Percentiles rank a stretch among this genome's conserved stretches.
Conservation (phyloP, 2,329 filamentous ascomycete genomes). For the Podosphaera leucotricha region DNA sequence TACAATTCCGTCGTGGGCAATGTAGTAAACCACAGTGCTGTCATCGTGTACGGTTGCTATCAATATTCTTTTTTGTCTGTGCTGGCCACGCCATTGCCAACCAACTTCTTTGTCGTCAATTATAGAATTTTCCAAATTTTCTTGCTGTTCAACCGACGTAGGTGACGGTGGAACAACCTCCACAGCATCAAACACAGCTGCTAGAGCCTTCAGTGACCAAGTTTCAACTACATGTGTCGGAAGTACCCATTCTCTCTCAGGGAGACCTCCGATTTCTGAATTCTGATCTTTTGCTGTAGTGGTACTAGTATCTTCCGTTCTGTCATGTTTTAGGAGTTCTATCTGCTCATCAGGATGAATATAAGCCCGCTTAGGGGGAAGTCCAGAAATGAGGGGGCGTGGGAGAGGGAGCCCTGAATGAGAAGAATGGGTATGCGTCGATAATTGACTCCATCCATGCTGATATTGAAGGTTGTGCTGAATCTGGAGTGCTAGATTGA, state of each 20-base stretch:
- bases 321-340: slow-evolving; percentile 38
- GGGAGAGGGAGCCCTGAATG: slow-evolving; percentile 20
- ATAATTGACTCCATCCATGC: slow-evolving; percentile 47
- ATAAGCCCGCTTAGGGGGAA: slow-evolving; percentile 52
- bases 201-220: slow-evolving; percentile 43
- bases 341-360: slow-evolving; percentile 67
- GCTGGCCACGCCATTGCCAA: slow-evolving; percentile 21
- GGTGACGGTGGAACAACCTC: not conserved
- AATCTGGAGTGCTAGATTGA: slow-evolving; percentile 33
- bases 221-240: slow-evolving; percentile 50
- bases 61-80: slow-evolving; percentile 42
- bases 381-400: slow-evolving; percentile 44
- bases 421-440: slow-evolving; percentile 25
- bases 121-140: slow-evolving; percentile 5
- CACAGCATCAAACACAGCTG: slow-evolving; percentile 22
- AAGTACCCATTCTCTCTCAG: slow-evolving; percentile 53
- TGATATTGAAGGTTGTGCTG: slow-evolving; percentile 50
- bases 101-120: slow-evolving; percentile 14
- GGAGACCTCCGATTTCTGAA: slow-evolving; percentile 5
- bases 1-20: slow-evolving; percentile 67
- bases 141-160: slow-evolving; percentile 3
- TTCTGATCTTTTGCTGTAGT: slow-evolving; percentile 17
- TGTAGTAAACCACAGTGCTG: slow-evolving; percentile 65
- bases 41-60: slow-evolving; percentile 56
- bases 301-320: slow-evolving; percentile 17